Evolutionary conservation across 78 protist genomes (phyloP).

Genomic region (Speleostelium caveatum): DNA sequence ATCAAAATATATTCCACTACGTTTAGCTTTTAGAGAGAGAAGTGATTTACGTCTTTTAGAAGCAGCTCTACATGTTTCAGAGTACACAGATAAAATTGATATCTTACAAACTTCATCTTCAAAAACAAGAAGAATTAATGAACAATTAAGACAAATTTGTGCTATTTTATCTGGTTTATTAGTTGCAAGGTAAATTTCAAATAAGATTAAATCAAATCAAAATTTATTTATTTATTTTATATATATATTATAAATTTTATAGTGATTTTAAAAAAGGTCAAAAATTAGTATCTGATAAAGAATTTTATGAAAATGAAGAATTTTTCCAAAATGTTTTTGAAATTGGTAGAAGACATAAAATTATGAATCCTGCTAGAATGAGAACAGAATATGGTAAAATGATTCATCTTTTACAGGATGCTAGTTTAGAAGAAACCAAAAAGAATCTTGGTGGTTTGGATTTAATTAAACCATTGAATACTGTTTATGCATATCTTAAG

Average conservation of each 20-base stretch:
- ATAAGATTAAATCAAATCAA: no score
- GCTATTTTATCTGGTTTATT: slow-evolving; percentile 87
- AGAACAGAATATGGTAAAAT: slow-evolving; percentile 93
- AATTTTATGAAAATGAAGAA: slow-evolving; percentile 78
- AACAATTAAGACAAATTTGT: slow-evolving; percentile 86
- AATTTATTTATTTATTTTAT: neutral
- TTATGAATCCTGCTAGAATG: slow-evolving; percentile 93
- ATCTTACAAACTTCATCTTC: slow-evolving; percentile 9
- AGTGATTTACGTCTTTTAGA: slow-evolving; percentile 86
- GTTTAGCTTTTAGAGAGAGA: slow-evolving; percentile 81
- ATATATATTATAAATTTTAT: neutral
- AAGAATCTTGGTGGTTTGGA: slow-evolving; percentile 61
- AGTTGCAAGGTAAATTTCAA: slow-evolving; percentile 84
- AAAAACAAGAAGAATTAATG: slow-evolving; percentile 62
- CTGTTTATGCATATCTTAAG: slow-evolving; percentile 81
- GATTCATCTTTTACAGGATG: slow-evolving; percentile 90
- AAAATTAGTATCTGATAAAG: slow-evolving; percentile 82
- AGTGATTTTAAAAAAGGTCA: slow-evolving; percentile 86
- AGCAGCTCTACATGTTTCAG: slow-evolving; percentile 89
- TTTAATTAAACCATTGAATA: slow-evolving; percentile 77
- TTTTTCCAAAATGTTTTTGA: slow-evolving; percentile 88
- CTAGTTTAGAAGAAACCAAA: slow-evolving; percentile 18
- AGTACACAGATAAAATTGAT: slow-evolving; percentile 91
- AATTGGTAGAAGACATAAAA: slow-evolving; percentile 94
- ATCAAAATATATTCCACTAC: slow-evolving; percentile 81